Evolutionary conservation across 139 green algal species (phyloP).

Genomic region (Mesotaenium endlicherianum): DNA sequence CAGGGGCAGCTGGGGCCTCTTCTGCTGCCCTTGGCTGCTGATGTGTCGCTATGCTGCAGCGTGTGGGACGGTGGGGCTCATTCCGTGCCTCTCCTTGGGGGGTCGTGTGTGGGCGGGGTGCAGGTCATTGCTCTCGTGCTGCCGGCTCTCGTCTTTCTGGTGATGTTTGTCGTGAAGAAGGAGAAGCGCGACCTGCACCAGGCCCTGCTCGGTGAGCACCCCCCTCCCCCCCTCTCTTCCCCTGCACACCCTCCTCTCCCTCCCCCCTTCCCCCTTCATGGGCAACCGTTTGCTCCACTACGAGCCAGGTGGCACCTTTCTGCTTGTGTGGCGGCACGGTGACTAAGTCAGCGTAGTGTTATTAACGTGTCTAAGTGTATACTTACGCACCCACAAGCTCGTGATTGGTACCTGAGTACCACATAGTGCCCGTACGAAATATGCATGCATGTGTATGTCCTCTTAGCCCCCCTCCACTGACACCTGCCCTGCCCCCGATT

Average conservation of each 20-base stretch:
- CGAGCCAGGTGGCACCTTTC: too few relatives aligned
- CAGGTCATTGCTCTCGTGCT: conserved; percentile 22
- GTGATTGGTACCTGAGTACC: not conserved
- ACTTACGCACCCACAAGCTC: not conserved
- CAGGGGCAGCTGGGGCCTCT: too few relatives aligned
- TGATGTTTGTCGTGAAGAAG: not conserved
- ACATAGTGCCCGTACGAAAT: not conserved
- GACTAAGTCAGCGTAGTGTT: too few relatives aligned
- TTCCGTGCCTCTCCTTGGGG: too few relatives aligned
- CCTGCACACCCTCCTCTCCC: too few relatives aligned
- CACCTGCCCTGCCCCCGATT: not conserved
- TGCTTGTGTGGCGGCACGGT: too few relatives aligned
- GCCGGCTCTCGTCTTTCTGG: conserved; percentile 12
- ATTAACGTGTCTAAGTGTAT: too few relatives aligned
- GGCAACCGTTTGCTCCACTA: too few relatives aligned
- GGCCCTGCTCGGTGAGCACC: conserved; percentile 11
- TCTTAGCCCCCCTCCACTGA: not conserved
- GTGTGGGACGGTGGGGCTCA: too few relatives aligned
- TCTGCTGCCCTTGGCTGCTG: too few relatives aligned
- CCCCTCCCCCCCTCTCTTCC: not conserved
- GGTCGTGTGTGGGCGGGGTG: not conserved
- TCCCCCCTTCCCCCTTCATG: too few relatives aligned
- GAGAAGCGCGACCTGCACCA: conserved; percentile 31
- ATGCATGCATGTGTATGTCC: not conserved
- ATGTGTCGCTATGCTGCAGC: too few relatives aligned